phyloP scores from a whole-genome alignment of 768 basidiomycete species.

The Tylopilus vinaceipallidus region DNA sequence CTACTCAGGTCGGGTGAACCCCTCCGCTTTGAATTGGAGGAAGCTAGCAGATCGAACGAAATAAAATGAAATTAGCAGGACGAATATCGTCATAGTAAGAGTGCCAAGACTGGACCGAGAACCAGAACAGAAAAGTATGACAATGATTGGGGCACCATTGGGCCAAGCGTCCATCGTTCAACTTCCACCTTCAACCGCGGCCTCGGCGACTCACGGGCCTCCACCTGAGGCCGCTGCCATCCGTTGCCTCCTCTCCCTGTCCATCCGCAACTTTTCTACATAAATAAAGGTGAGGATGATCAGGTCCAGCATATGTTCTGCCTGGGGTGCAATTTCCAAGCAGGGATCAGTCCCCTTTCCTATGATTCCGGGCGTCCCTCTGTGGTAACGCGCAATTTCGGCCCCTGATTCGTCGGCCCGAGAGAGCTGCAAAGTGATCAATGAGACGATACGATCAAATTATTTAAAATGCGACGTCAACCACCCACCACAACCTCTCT shows the following conservation, averaged over 20 bases:
- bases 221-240: slow-evolving; percentile 8
- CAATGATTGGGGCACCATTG: too few species aligned
- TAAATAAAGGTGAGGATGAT: slow-evolving; percentile 31
- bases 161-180: too few species aligned
- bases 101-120: too few species aligned
- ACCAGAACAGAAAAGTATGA: too few species aligned
- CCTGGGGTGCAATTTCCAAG: slow-evolving; percentile 23
- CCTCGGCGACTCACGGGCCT: slow-evolving; percentile 10
- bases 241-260: slow-evolving; percentile 17
- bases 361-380: slow-evolving; percentile 24
- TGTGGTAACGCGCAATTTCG: slow-evolving; percentile 22
- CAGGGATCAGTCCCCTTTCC: slow-evolving; percentile 18
- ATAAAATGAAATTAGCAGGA: too few species aligned
- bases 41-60: too few species aligned
- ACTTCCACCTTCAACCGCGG: too few species aligned
- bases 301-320: slow-evolving; percentile 25
- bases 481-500: slow-evolving; percentile 14
- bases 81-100: too few species aligned
- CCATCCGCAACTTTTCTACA: slow-evolving; percentile 30
- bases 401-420: slow-evolving; percentile 13
- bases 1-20: too few species aligned
- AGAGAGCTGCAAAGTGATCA: slow-evolving; percentile 12
- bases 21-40: too few species aligned
- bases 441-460: slow-evolving; percentile 1
- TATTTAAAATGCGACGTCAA: neutral